phyloP scores from a whole-genome alignment of 768 basidiomycete genomes.

The Boletus edulis region DNA sequence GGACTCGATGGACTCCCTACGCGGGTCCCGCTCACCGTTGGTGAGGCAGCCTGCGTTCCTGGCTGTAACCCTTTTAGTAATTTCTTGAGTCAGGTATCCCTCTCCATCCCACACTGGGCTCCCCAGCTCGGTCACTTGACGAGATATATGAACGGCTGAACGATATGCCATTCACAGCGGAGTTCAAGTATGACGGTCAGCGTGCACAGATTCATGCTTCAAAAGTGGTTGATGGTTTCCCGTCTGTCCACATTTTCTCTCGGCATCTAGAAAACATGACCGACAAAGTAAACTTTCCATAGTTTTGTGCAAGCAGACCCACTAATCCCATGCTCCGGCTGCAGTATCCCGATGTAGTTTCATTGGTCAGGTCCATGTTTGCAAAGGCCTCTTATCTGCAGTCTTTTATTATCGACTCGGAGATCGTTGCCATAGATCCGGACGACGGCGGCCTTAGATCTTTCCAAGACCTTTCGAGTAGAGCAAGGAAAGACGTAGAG shows the following conservation, averaged over 20 bases:
- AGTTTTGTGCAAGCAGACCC: background rate
- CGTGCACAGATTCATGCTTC: conserved; percentile 75
- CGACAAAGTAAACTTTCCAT: conserved; percentile 53
- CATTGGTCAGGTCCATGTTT: conserved; percentile 54
- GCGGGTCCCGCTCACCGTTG: conserved; percentile 65
- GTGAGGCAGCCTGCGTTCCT: conserved; percentile 39
- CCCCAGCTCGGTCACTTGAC: conserved; percentile 77
- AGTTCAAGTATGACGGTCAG: conserved; percentile 92
- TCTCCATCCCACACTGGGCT: conserved; percentile 82
- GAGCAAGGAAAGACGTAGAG: conserved; percentile 80
- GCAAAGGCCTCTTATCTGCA: conserved; percentile 36
- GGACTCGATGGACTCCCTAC: conserved; percentile 61
- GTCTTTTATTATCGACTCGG: conserved; percentile 82
- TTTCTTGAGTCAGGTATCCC: conserved; percentile 59
- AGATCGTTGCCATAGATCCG: conserved; percentile 81
- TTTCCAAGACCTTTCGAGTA: conserved; percentile 85
- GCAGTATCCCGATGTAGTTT: conserved; percentile 81
- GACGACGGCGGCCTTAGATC: conserved; percentile 60
- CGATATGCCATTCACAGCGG: conserved; percentile 70
- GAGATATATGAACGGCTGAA: conserved; percentile 78
- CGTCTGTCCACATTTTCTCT: conserved; percentile 69
- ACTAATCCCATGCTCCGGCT: conserved; percentile 13
- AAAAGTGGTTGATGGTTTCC: conserved; percentile 23
- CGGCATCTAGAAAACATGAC: conserved; percentile 94
- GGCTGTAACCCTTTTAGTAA: conserved; percentile 10